Evolutionary conservation across 768 basidiomycete species (phyloP).

Genomic region (Daedaleopsis sinensis): DNA sequence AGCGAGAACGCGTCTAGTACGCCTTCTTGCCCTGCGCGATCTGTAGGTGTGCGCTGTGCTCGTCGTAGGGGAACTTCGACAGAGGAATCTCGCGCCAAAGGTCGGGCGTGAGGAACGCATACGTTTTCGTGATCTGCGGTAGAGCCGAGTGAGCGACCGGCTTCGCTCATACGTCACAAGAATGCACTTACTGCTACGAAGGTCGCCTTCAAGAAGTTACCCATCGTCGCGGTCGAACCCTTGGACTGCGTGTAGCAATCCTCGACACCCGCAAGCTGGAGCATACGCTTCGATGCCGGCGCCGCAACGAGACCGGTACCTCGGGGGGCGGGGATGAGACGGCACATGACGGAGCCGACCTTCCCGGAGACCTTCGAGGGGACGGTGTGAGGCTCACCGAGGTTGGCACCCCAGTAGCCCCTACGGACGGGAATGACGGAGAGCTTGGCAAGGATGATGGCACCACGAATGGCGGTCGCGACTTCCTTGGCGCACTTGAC

Average conservation of each 20-base stretch:
- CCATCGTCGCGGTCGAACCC: conserved; percentile 98
- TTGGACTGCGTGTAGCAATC: conserved; percentile 98
- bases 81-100: conserved; percentile 95
- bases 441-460: conserved; percentile 98
- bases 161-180: neutral
- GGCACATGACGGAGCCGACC: conserved; percentile 99
- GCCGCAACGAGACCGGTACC: conserved; percentile 99
- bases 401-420: conserved; percentile 99
- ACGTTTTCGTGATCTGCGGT: conserved; percentile 91
- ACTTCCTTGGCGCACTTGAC: conserved; percentile 99
- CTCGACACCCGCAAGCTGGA: conserved; percentile 97
- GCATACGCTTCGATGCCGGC: conserved; percentile 92
- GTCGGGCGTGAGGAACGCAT: conserved; percentile 97
- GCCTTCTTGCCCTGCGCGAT: conserved; percentile 77
- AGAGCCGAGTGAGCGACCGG: neutral
- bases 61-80: conserved; percentile 91
- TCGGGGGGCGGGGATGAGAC: conserved; percentile 96
- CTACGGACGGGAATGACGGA: conserved; percentile 97
- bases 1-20: conserved; percentile 45
- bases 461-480: conserved; percentile 98
- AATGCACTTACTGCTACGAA: conserved; percentile 70
- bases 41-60: conserved; percentile 91
- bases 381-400: conserved; percentile 98
- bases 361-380: conserved; percentile 99
- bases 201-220: conserved; percentile 98